Evolutionary conservation across 2,329 filamentous ascomycete genomes (phyloP).

Genomic region (Cadophora luteo-olivacea): DNA sequence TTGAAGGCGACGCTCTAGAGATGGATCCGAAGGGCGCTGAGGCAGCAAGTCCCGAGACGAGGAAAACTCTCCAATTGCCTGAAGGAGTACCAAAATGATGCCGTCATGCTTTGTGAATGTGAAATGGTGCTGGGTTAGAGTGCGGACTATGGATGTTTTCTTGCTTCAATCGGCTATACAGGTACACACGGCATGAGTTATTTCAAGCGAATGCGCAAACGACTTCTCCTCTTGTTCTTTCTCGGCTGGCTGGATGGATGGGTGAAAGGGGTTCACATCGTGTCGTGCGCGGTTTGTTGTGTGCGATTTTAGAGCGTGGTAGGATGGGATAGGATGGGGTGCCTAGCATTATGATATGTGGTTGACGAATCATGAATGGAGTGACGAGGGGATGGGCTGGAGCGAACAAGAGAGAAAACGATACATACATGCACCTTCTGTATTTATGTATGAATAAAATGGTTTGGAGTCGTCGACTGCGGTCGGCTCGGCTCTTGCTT

Average conservation of each 20-base stretch:
- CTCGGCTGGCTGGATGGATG: conserved; percentile 6
- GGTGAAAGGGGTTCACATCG: not conserved
- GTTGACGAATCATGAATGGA: not conserved
- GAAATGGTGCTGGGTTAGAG: not conserved
- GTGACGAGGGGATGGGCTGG: not conserved
- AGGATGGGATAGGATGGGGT: not conserved
- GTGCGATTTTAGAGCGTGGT: conserved; percentile 17
- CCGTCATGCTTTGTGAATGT: not conserved
- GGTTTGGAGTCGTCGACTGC: not conserved
- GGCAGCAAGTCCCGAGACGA: conserved; percentile 31
- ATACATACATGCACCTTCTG: conserved; percentile 14
- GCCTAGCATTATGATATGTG: not conserved
- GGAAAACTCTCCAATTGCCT: conserved; percentile 34
- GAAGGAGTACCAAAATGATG: conserved; percentile 30
- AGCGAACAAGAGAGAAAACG: not conserved
- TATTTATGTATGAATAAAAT: conserved; percentile 14
- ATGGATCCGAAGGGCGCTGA: conserved; percentile 29
- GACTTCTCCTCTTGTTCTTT: not conserved
- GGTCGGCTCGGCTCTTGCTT: not conserved
- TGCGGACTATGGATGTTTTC: conserved; percentile 9
- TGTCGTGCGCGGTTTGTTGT: not conserved
- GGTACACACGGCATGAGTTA: not conserved
- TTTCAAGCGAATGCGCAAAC: not conserved
- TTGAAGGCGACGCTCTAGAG: conserved; percentile 36
- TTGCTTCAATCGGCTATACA: not conserved